Evolutionary conservation across 208 protist species (phyloP).

Genomic region (Leishmania braziliensis): DNA sequence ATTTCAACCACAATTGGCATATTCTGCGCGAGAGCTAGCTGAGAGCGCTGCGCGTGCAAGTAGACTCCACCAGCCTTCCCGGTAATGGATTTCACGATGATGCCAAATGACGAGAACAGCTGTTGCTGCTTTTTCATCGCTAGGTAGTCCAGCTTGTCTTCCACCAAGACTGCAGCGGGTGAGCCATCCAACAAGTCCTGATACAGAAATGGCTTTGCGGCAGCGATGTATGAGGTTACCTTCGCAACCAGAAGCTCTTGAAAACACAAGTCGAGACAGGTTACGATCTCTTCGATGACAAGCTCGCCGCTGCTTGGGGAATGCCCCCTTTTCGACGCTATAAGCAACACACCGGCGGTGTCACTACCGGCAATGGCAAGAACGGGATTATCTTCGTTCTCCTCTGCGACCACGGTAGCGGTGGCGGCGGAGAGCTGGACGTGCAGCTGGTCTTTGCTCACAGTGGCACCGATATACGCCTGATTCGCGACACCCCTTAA

Average conservation of each 20-base stretch:
- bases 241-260: conserved; percentile 28
- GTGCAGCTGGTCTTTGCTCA: background rate
- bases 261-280: conserved; percentile 18
- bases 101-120: conserved; percentile 10
- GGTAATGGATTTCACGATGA: conserved; percentile 16
- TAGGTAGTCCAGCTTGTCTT: background rate
- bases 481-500: background rate
- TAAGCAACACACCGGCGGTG: conserved; percentile 9
- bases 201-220: conserved; percentile 21
- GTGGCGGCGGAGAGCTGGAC: conserved; percentile 10
- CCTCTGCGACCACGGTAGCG: conserved; percentile 9
- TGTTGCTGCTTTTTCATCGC: background rate
- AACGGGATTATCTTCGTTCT: conserved; percentile 12
- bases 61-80: conserved; percentile 14
- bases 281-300: conserved; percentile 7
- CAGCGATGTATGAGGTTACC: conserved; percentile 11
- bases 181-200: conserved; percentile 1
- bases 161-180: background rate
- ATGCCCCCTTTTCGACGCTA: conserved; percentile 5
- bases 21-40: background rate
- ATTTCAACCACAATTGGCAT: conserved; percentile 6
- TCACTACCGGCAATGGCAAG: conserved; percentile 10
- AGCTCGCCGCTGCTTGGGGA: conserved; percentile 2
- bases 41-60: conserved; percentile 5
- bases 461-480: background rate